phyloP scores from a whole-genome alignment of 805 yeast species.

The Starmerella roubikii region DNA sequence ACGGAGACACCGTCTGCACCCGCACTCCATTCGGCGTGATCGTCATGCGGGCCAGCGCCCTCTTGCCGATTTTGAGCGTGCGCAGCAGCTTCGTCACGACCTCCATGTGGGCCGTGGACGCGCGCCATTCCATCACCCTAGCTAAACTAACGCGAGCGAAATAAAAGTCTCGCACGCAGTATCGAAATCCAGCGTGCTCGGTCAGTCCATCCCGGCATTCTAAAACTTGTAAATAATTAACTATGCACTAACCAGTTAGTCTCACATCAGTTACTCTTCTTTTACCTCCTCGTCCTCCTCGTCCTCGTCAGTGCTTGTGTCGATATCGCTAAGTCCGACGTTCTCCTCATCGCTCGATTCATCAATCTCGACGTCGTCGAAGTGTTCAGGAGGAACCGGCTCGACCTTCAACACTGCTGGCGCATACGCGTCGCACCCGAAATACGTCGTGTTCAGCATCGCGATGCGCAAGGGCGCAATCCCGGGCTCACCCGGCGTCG shows the following conservation, averaged over 20 bases:
- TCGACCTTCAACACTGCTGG: constrained; percentile 56
- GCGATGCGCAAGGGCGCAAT: constrained; percentile 53
- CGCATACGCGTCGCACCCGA: constrained; percentile 66
- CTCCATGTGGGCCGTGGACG: constrained; percentile 15
- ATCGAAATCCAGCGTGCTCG: no score
- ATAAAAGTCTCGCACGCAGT: no score
- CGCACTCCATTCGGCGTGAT: constrained; percentile 8
- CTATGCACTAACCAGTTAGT: no score
- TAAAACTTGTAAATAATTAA: no score
- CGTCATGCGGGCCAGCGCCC: constrained; percentile 4
- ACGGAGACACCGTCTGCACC: constrained; percentile 11
- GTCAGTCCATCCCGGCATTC: no score
- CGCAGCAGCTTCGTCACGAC: constrained; percentile 12
- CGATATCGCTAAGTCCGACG: constrained; percentile 34
- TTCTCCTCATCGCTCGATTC: constrained; percentile 29
- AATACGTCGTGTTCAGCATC: constrained; percentile 61
- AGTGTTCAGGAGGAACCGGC: constrained; percentile 29
- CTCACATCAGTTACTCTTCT: no score
- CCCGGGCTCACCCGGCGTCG: constrained; percentile 67
- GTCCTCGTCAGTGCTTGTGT: constrained; percentile 54
- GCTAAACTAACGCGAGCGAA: no score
- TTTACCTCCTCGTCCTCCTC: constrained; percentile 23
- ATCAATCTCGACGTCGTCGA: constrained; percentile 30
- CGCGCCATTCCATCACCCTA: no score
- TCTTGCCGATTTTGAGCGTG: constrained; percentile 7